Conservation (phyloP, 306 rosid genomes). For the Vigna reflexopilosa region DNA sequence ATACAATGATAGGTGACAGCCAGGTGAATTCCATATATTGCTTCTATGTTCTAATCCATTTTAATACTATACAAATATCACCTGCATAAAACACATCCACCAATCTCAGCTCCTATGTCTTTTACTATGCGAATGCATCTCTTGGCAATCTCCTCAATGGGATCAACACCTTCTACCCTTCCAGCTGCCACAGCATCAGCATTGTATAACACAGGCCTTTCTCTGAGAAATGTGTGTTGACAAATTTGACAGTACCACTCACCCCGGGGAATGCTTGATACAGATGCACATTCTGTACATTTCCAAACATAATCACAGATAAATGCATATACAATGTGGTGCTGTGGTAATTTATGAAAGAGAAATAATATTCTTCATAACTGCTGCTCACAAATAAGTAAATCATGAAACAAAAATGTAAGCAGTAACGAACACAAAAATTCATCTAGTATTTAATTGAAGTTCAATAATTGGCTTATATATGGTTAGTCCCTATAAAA, state of each 20-base stretch:
- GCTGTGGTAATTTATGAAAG: conserved; percentile 3
- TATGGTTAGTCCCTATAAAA: no score
- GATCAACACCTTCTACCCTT: conserved; percentile 87
- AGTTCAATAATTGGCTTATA: conserved; percentile 8
- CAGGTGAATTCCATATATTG: conserved; percentile 22
- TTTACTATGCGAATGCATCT: conserved; percentile 95
- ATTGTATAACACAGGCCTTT: conserved; percentile 68
- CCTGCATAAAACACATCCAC: conserved; percentile 98
- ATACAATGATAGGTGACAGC: conserved; percentile 24
- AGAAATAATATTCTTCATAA: conserved; percentile 25
- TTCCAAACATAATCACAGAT: conserved; percentile 40
- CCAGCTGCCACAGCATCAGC: conserved; percentile 93
- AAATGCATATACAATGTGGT: conserved; percentile 34
- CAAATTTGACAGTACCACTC: conserved; percentile 93
- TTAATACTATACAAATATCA: conserved; percentile 43
- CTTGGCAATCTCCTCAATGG: conserved; percentile 82
- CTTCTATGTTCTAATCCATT: conserved; percentile 35
- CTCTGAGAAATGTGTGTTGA: conserved; percentile 76
- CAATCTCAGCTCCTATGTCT: conserved; percentile 79
- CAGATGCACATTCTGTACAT: conserved; percentile 88
- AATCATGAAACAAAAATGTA: conserved; percentile 27
- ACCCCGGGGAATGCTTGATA: conserved; percentile 78
- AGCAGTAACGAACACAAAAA: conserved; percentile 2
- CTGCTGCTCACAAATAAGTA: conserved; percentile 15
- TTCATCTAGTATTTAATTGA: conserved; percentile 20